Conservation (phyloP, 345 rosid species). For the Camelina hispida region DNA sequence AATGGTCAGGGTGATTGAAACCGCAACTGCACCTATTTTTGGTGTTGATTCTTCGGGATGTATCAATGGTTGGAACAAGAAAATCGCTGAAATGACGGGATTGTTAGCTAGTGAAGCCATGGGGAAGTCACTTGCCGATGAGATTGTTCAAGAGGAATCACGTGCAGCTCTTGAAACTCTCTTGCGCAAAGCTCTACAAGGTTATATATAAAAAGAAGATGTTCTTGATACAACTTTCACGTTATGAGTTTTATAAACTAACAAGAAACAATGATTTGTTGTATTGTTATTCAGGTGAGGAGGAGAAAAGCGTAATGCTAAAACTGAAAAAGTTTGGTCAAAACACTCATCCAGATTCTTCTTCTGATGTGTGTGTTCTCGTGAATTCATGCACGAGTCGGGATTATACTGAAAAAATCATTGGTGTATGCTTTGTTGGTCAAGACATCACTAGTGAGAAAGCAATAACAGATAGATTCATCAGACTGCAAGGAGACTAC, state of each 20-base stretch:
- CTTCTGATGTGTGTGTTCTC: constrained; percentile 53
- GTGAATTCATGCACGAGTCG: constrained; percentile 85
- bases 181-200: constrained; percentile 69
- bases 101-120: constrained; percentile 64
- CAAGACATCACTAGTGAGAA: constrained; percentile 83
- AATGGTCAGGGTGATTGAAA: constrained; percentile 88
- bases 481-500: constrained; percentile 83
- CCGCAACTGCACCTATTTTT: constrained; percentile 83
- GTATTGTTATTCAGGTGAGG: constrained; percentile 61
- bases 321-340: constrained; percentile 62
- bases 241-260: background rate
- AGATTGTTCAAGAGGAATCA: constrained; percentile 73
- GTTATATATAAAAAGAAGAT: too few species aligned
- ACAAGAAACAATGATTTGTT: constrained; percentile 1
- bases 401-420: constrained; percentile 56
- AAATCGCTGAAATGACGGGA: constrained; percentile 77
- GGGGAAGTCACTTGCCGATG: constrained; percentile 71
- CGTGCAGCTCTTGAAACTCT: constrained; percentile 50
- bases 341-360: constrained; percentile 35
- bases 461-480: constrained; percentile 67
- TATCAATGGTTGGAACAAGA: constrained; percentile 86
- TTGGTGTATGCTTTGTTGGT: constrained; percentile 86
- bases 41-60: constrained; percentile 79
- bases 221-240: constrained; percentile 8
- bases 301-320: constrained; percentile 71